These are phyloP conservation scores for Stentor roeselii DNA, from an alignment of 73 alveolate species.

Conservation along the genomic window DNA sequence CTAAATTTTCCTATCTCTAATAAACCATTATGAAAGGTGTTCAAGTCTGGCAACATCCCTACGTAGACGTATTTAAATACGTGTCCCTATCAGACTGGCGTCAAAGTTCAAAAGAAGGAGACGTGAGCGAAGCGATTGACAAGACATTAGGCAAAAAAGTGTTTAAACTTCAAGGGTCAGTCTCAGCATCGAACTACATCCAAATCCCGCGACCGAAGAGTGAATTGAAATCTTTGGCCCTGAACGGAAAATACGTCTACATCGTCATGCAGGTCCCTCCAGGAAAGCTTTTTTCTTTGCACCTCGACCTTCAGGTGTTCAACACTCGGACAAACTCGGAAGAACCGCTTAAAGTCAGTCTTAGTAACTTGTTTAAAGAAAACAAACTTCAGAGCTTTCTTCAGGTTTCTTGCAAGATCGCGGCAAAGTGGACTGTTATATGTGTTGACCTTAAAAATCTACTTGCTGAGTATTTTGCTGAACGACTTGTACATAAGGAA, in stretches of 20 bases:
- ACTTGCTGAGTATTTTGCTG: slow-evolving; percentile 39
- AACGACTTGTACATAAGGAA: slow-evolving; percentile 42
- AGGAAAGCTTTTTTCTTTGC: slow-evolving; percentile 73
- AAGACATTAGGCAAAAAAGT: slow-evolving; percentile 82
- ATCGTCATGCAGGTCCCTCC: slow-evolving; percentile 52
- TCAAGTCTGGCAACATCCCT: slow-evolving; percentile 71
- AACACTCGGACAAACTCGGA: slow-evolving; percentile 43
- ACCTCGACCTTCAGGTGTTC: slow-evolving; percentile 59
- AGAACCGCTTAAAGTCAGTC: slow-evolving; percentile 51
- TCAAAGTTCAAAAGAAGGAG: slow-evolving; percentile 51
- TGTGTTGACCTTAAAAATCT: slow-evolving; percentile 55
- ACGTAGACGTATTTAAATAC: slow-evolving; percentile 66
- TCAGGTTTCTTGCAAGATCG: slow-evolving; percentile 67
- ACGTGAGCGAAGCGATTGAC: slow-evolving; percentile 66
- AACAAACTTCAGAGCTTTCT: slow-evolving; percentile 59
- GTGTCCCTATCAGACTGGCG: slow-evolving; percentile 50
- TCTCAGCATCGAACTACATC: slow-evolving; percentile 80
- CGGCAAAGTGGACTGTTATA: slow-evolving; percentile 71
- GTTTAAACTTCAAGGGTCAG: slow-evolving; percentile 65
- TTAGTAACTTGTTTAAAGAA: slow-evolving; percentile 58
- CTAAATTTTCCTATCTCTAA: neutral
- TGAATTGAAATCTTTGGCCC: slow-evolving; percentile 51
- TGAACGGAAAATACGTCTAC: slow-evolving; percentile 74
- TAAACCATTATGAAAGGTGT: neutral
- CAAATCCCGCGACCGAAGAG: slow-evolving; percentile 74